Conservation (phyloP, 1,284 basidiomycete species). For the Gomphus bonarii region DNA sequence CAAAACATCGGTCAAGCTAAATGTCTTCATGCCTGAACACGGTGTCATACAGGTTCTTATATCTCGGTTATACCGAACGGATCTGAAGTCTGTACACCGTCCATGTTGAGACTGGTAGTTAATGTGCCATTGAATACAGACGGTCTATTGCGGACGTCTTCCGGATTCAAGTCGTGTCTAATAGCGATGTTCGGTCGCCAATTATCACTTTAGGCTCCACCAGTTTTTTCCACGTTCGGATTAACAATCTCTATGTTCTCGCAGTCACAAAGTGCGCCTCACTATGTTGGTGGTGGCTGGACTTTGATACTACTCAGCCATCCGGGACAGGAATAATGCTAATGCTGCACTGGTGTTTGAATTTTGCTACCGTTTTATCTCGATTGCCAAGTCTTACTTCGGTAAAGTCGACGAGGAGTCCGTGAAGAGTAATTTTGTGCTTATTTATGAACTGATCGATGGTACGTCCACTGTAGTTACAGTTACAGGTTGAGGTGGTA, state of each 20-base stretch:
- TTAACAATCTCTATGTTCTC: slow-evolving; percentile 92
- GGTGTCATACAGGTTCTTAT: slow-evolving; percentile 67
- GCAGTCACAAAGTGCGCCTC: slow-evolving; percentile 82
- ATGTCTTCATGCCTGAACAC: background rate
- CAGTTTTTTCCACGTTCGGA: slow-evolving; percentile 93
- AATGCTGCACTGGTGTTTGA: slow-evolving; percentile 98
- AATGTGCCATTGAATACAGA: slow-evolving; percentile 33
- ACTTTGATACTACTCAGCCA: background rate
- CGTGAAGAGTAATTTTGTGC: slow-evolving; percentile 97
- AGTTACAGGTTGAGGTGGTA: background rate
- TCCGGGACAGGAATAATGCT: slow-evolving; percentile 70
- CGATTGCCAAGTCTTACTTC: slow-evolving; percentile 91
- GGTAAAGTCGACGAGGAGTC: slow-evolving; percentile 96
- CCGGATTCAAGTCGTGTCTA: slow-evolving; percentile 96
- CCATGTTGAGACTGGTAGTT: background rate
- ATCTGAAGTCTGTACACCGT: slow-evolving; percentile 69
- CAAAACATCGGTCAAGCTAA: slow-evolving; percentile 16
- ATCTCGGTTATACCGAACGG: slow-evolving; percentile 84
- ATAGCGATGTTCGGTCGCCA: slow-evolving; percentile 91
- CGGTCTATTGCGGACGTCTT: slow-evolving; percentile 97
- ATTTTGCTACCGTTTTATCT: slow-evolving; percentile 93
- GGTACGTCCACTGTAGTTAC: slow-evolving; percentile 40
- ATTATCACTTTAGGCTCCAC: slow-evolving; percentile 97
- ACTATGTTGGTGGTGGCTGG: background rate
- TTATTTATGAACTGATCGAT: slow-evolving; percentile 93